Evolutionary conservation across 352 stramenopile genomes (phyloP), one percentile per base, ranked within the genome.

Genomic region (Thraustotheca clavata): DNA sequence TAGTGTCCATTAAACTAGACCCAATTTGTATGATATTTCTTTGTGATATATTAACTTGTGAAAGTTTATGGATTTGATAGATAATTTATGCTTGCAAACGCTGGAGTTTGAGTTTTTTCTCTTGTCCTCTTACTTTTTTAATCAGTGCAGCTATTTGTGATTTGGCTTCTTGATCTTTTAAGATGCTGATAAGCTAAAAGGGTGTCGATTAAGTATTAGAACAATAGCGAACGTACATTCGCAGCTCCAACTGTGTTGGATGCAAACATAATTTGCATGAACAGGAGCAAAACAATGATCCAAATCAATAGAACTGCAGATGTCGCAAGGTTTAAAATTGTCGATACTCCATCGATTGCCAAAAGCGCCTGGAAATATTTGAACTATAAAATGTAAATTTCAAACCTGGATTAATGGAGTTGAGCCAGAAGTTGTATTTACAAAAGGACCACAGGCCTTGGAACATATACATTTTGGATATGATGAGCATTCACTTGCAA

Each of bases 401-500:
- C 1, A 18, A 38, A 62, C 57, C 16, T 55, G 52, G 35, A 77
- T 27, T 0, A 92, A 43, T 16, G 75, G 70, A 2, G 68, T 62
- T 39, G 86, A 89, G 1, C 78, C 81, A 26, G 73, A 77, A 0
- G 55, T 29, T 8, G 72, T 69, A 26, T 55, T 54, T 5, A 73
- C 52, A 34, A 91, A 91, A 18, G 80, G 80, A 0, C 80, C 83
- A 41, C 83, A 91, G 0, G 77, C 76, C 7, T 38, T 34, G 8
- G 59, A 48, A 43, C 77, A 88, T 11, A 91, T 62, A 18, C 80
- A 91, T 12, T 75, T 69, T 27, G 79, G 79, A 22, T 87, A 89
- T n/a, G 76, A 75, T 2, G 48, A 41, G 41, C 75, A 85, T 35
- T 85, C 50, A 1, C 22, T 24, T 9, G 43, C 34, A 1, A 31